Conservation (phyloP, 2,329 filamentous ascomycete genomes). For the Lachnellula cervina region DNA sequence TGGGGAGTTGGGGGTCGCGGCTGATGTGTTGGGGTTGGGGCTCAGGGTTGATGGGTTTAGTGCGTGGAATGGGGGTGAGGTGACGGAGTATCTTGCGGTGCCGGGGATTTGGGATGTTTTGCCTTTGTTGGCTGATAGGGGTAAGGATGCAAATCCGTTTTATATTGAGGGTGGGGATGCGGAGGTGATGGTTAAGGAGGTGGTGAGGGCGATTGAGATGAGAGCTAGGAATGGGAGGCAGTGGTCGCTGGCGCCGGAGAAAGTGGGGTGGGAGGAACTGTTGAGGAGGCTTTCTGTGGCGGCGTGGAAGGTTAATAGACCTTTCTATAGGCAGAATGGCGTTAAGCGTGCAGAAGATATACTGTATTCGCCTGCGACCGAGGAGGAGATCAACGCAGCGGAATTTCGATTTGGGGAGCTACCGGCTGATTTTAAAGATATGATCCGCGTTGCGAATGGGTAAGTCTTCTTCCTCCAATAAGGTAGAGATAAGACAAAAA, state of each 20-base stretch:
- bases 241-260: conserved; percentile 8
- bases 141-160: conserved; percentile 11
- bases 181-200: conserved; percentile 1
- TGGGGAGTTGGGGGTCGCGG: conserved; percentile 9
- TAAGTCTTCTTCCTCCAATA: conserved; percentile 1
- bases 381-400: conserved; percentile 9
- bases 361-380: conserved; percentile 10
- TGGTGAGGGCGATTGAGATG: conserved; percentile 4
- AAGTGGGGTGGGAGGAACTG: conserved; percentile 12
- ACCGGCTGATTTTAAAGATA: conserved; percentile 13
- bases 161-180: conserved; percentile 10
- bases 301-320: conserved; percentile 11
- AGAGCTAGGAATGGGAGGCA: conserved; percentile 8
- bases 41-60: conserved; percentile 11
- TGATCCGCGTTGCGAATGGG: conserved; percentile 13
- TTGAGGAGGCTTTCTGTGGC: conserved; percentile 11
- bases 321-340: conserved; percentile 4
- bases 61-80: background rate
- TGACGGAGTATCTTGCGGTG: conserved; percentile 9
- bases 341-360: conserved; percentile 5
- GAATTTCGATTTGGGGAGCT: conserved; percentile 9
- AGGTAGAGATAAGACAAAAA: too few species aligned
- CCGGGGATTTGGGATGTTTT: conserved; percentile 17
- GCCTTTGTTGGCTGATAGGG: conserved; percentile 9
- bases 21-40: conserved; percentile 7